A percentile compares a stretch with the other conserved stretches of the same genome.
Evolutionary conservation across 768 basidiomycete species (phyloP).

Genomic region (Boletus rubescentipes): DNA sequence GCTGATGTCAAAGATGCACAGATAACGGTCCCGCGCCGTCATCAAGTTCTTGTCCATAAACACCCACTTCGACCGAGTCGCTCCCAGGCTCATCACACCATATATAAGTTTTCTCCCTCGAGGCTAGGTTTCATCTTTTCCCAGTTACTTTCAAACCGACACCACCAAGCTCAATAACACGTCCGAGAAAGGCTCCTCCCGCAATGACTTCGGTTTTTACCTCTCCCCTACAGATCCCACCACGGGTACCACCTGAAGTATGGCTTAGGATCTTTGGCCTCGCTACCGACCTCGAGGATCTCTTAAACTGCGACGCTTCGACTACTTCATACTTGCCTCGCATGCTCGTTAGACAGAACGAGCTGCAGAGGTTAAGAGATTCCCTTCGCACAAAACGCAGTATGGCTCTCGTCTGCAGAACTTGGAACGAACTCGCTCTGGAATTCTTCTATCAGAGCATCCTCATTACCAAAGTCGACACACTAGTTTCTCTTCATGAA

Average conservation of each 20-base stretch:
- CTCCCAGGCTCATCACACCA: conserved; percentile 17
- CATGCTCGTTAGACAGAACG: conserved; percentile 15
- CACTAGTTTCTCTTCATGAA: conserved; percentile 14
- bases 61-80: neutral
- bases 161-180: neutral
- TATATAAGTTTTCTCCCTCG: conserved; percentile 7
- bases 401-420: conserved; percentile 24
- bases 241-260: conserved; percentile 27
- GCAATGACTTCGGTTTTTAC: conserved; percentile 12
- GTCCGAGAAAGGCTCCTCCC: neutral
- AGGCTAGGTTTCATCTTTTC: neutral
- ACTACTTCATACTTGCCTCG: conserved; percentile 21
- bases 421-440: conserved; percentile 22
- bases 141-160: neutral
- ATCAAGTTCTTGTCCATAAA: conserved; percentile 1
- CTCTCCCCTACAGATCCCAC: neutral
- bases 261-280: conserved; percentile 28
- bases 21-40: neutral
- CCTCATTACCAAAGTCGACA: conserved; percentile 19
- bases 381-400: conserved; percentile 25
- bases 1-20: neutral
- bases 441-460: conserved; percentile 26
- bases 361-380: conserved; percentile 13
- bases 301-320: conserved; percentile 10
- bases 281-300: conserved; percentile 13